Evolutionary conservation across 352 stramenopile genomes (phyloP).

Genomic region (Pythium aquatile): DNA sequence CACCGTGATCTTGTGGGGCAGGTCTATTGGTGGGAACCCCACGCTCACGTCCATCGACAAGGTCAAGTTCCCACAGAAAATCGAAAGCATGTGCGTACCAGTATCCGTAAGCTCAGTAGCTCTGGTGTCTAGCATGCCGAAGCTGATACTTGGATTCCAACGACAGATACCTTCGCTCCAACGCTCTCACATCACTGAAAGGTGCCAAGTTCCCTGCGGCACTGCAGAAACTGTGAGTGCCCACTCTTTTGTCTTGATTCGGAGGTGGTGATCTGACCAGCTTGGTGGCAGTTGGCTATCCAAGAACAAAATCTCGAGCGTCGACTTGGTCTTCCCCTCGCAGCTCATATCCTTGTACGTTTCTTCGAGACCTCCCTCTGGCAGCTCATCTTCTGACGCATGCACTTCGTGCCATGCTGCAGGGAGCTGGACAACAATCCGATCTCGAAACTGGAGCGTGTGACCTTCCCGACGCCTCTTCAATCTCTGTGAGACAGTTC

Average conservation of each 20-base stretch:
- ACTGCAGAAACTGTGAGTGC: not conserved
- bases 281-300: not conserved
- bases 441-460: not conserved
- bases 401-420: not conserved
- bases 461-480: not conserved
- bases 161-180: not conserved
- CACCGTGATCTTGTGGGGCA: too few relatives aligned
- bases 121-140: too few relatives aligned
- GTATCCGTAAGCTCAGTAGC: not conserved
- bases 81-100: not conserved
- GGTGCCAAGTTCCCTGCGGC: not conserved
- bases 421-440: not conserved
- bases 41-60: not conserved
- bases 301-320: not conserved
- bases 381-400: not conserved
- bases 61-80: not conserved
- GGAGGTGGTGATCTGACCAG: not conserved
- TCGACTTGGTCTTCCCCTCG: not conserved
- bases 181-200: not conserved
- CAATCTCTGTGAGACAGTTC: not conserved
- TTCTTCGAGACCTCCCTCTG: not conserved
- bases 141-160: not conserved
- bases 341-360: not conserved
- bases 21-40: too few relatives aligned
- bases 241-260: not conserved